phyloP scores from a whole-genome alignment of 2,329 filamentous ascomycete genomes.

The Exophiala mesophila region DNA sequence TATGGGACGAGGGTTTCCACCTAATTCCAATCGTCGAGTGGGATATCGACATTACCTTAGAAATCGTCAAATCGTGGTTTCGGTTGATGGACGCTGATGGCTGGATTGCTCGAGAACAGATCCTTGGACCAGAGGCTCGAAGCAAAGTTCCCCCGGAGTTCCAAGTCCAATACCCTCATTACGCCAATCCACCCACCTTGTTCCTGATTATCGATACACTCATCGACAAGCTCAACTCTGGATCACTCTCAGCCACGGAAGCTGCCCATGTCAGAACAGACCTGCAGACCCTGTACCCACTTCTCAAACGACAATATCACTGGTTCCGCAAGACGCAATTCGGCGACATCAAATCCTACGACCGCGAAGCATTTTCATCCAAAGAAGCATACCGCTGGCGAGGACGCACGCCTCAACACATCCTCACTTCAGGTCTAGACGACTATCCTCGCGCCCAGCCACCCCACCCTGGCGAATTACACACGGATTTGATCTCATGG shows the following conservation, averaged over 20 bases:
- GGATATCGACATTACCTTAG: conserved; percentile 80
- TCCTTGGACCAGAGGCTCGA: conserved; percentile 82
- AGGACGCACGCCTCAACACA: conserved; percentile 78
- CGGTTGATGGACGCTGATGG: conserved; percentile 93
- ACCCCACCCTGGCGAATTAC: conserved; percentile 90
- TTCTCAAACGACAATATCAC: conserved; percentile 81
- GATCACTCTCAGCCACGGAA: conserved; percentile 26
- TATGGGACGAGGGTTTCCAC: conserved; percentile 98
- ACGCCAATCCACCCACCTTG: conserved; percentile 92
- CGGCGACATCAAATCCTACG: conserved; percentile 86
- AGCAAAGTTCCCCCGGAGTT: conserved; percentile 94
- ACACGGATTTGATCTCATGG: conserved; percentile 93
- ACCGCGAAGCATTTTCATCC: conserved; percentile 79
- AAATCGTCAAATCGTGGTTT: conserved; percentile 94
- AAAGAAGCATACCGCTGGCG: conserved; percentile 95
- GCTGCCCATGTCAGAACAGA: conserved; percentile 27
- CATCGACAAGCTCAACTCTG: conserved; percentile 66
- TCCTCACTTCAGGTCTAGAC: conserved; percentile 88
- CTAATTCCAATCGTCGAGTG: conserved; percentile 86
- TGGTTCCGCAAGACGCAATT: conserved; percentile 94
- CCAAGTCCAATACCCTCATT: conserved; percentile 92
- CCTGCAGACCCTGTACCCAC: conserved; percentile 72
- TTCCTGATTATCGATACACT: conserved; percentile 85
- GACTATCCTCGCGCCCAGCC: conserved; percentile 93
- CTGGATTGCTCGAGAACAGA: conserved; percentile 96